Conservation (phyloP, 768 basidiomycete species). For the Boletus rufocinnamomeus region DNA sequence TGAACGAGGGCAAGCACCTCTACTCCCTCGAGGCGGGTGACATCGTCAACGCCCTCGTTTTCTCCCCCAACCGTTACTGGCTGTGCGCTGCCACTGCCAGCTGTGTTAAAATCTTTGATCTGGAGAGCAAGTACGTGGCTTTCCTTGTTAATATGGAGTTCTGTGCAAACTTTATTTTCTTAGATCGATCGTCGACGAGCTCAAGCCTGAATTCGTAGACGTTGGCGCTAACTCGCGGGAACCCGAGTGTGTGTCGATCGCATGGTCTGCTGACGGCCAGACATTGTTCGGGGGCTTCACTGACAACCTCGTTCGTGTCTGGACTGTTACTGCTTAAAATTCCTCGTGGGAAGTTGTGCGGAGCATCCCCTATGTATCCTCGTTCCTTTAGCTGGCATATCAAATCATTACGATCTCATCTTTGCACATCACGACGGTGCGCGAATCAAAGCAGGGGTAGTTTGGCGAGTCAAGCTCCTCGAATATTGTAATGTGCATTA, state of each 20-base stretch:
- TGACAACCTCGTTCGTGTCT: conserved; percentile 91
- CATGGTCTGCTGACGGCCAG: conserved; percentile 98
- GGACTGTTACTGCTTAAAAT: conserved; percentile 69
- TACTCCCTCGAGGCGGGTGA: conserved; percentile 99
- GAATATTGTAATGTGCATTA: not conserved
- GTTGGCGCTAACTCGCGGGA: conserved; percentile 69
- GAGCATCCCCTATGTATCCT: conserved; percentile 26
- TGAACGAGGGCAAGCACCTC: conserved; percentile 99
- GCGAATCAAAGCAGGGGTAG: not conserved
- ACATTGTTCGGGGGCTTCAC: conserved; percentile 97
- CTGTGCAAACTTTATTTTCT: not conserved
- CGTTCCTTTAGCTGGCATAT: conserved; percentile 27
- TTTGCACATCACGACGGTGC: conserved; percentile 1
- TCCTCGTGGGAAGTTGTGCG: conserved; percentile 21
- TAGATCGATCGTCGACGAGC: conserved; percentile 97
- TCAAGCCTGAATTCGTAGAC: conserved; percentile 92
- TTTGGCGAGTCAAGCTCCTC: not conserved
- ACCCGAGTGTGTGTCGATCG: conserved; percentile 93
- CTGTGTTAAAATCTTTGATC: conserved; percentile 99
- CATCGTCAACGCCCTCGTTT: conserved; percentile 98
- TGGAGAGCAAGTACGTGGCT: conserved; percentile 92
- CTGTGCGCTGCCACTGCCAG: conserved; percentile 96
- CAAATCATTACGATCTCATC: conserved; percentile 24
- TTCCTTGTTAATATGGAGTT: not conserved
- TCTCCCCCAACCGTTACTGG: conserved; percentile 99